Base-by-base conservation (phyloP, 805 yeast genomes). In the Huiozyma naganishii region DNA sequence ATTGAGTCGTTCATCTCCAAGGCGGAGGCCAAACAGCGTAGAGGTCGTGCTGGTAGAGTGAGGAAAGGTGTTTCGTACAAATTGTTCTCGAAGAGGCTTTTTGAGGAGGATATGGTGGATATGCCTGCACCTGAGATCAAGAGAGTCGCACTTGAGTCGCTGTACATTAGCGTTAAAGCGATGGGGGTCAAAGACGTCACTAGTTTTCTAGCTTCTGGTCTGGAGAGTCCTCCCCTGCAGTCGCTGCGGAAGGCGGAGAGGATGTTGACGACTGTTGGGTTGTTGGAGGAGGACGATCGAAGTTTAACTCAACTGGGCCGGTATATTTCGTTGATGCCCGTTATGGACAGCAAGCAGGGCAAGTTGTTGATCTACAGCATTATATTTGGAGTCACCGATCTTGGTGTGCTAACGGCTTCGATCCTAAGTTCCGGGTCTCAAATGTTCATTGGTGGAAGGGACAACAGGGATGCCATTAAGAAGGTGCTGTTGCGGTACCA, bases 11-110 rank as follows among this genome's bases (percentile, higher is more conserved):
- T 95, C 87, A 86, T 87, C 23, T 89, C 97, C 0, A 76, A 75
- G 49, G 97, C 97, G 0, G 95, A 94, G 55, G 80, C 80, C 23
- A 74, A 78, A 23, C 98, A 90, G 63, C 75, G 98, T 66, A 72
- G 95, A 61, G 98, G 98, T 60, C 83, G 98, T 69, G 90, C 97
- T n/a, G 98, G 98, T 49, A 89, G 98, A 74, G 87, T 90, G 9
- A 75, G 80, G 32, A 70, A 70, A 27, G 98, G 98, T 45, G 67
- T 69, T 10, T 88, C 97, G 49, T 90, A 78, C 62, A 88, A 84
- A 57, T 57, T 90, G 39, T 90, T 76, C 62, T 81, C 96, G 1
- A 65, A 67, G 42, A 74, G 74, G 2, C 73, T 85, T 0, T 77
- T 77, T 53, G 67, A 69, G 5, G 59, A 61, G 1, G 58, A 62